Conservation (phyloP, 2,329 filamentous ascomycete genomes). For the Scedosporium minutisporum region DNA sequence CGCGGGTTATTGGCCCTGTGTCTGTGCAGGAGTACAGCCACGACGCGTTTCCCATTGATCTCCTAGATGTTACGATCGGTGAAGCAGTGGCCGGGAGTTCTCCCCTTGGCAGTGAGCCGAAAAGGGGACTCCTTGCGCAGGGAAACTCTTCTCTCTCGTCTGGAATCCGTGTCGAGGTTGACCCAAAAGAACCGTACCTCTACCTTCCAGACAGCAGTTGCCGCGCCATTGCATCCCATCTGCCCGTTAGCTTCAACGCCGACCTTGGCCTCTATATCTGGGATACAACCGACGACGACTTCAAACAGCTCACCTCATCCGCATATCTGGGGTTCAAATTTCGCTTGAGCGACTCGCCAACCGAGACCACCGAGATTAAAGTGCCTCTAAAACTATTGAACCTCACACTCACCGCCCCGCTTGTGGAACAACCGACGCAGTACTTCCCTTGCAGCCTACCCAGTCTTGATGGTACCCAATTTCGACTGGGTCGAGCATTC, state of each 20-base stretch:
- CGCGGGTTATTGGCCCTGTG: neutral
- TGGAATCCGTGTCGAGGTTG: neutral
- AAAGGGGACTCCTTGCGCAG: neutral
- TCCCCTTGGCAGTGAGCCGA: neutral
- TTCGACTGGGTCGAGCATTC: neutral
- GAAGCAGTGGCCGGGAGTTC: neutral
- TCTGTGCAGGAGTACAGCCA: neutral
- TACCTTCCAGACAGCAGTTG: neutral
- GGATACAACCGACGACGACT: neutral
- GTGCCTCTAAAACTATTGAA: neutral
- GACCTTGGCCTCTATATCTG: constrained; percentile 1
- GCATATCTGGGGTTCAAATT: constrained; percentile 1
- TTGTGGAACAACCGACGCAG: neutral
- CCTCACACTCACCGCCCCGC: neutral
- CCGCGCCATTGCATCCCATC: neutral
- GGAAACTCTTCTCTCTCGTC: neutral
- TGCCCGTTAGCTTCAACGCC: neutral
- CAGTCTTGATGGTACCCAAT: neutral
- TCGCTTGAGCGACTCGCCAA: neutral
- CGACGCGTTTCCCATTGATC: neutral
- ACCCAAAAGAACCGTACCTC: neutral
- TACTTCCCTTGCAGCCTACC: neutral
- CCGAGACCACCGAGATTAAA: neutral
- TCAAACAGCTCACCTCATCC: neutral
- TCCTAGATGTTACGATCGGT: neutral